Conservation (phyloP, 2,329 filamentous ascomycete species). For the Hymenotorrendiella dingleyae region DNA sequence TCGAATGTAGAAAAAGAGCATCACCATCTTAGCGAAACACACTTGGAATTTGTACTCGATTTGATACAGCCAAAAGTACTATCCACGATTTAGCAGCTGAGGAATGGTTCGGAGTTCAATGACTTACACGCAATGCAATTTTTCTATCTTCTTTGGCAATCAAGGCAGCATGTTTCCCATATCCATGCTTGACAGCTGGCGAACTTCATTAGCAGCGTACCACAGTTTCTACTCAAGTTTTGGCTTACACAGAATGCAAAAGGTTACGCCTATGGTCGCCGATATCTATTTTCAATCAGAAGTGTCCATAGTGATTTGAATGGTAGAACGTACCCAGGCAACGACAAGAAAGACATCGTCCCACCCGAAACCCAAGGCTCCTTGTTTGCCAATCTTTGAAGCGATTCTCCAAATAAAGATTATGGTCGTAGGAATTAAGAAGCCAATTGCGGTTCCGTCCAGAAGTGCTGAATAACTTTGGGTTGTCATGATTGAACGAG, state of each 20-base stretch:
- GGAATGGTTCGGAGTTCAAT: not conserved
- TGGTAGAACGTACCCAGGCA: not conserved
- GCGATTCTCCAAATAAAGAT: constrained; percentile 1
- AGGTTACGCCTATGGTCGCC: not conserved
- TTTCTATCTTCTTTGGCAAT: not conserved
- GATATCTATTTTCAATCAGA: not conserved
- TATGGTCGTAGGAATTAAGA: not conserved
- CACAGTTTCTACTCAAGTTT: too few relatives aligned
- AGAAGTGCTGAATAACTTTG: not conserved
- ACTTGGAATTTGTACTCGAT: constrained; percentile 2
- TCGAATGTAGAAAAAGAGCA: not conserved
- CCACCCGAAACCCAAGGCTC: not conserved
- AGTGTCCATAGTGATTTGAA: not conserved
- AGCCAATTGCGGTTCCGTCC: not conserved
- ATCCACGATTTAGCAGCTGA: not conserved
- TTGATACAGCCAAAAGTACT: constrained; percentile 4
- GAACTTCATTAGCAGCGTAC: too few relatives aligned
- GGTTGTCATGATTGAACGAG: constrained; percentile 1
- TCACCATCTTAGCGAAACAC: not conserved
- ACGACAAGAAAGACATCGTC: constrained; percentile 2
- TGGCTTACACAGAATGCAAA: not conserved
- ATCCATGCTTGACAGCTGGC: constrained; percentile 1
- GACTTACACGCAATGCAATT: constrained; percentile 1
- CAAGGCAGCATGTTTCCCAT: not conserved
- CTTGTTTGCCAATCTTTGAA: not conserved